Percentiles rank a stretch among this genome's conserved stretches.
Conservation (phyloP, 2,329 filamentous ascomycete genomes). For the Monilinia fructicola region DNA sequence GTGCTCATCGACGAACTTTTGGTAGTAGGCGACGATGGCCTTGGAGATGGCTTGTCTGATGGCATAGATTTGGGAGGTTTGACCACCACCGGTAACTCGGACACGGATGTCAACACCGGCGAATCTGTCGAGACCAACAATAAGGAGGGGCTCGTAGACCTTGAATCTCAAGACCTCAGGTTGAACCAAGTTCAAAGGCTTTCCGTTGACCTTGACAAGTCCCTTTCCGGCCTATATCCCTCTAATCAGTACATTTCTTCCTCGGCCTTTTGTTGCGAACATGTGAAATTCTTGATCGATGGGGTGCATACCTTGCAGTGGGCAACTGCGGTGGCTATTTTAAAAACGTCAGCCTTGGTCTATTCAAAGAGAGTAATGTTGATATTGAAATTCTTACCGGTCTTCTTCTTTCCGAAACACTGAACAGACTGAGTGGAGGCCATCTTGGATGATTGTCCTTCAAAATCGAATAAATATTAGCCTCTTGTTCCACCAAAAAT, state of each 20-base stretch:
- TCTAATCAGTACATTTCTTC: conserved; percentile 28
- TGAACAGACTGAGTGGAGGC: conserved; percentile 78
- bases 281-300: not conserved
- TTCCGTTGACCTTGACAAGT: conserved; percentile 98
- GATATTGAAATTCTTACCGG: conserved; percentile 31
- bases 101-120: conserved; percentile 95
- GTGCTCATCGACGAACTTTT: conserved; percentile 99
- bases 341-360: conserved; percentile 38
- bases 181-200: conserved; percentile 89
- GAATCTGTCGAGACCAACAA: conserved; percentile 97
- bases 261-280: conserved; percentile 4
- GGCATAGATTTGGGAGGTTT: conserved; percentile 96
- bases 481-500: conserved; percentile 12
- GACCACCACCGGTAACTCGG: conserved; percentile 93
- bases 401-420: conserved; percentile 99
- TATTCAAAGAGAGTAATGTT: conserved; percentile 28
- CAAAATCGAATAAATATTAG: conserved; percentile 17
- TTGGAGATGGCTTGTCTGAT: conserved; percentile 99
- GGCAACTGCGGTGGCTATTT: conserved; percentile 66
- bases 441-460: conserved; percentile 35
- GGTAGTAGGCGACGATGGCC: conserved; percentile 97
- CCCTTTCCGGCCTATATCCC: conserved; percentile 68
- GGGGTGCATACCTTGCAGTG: conserved; percentile 68
- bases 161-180: conserved; percentile 98
- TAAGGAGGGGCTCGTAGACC: conserved; percentile 98